phyloP scores from a whole-genome alignment of 306 rosid genomes.

The Cucurbita ficifolia region DNA sequence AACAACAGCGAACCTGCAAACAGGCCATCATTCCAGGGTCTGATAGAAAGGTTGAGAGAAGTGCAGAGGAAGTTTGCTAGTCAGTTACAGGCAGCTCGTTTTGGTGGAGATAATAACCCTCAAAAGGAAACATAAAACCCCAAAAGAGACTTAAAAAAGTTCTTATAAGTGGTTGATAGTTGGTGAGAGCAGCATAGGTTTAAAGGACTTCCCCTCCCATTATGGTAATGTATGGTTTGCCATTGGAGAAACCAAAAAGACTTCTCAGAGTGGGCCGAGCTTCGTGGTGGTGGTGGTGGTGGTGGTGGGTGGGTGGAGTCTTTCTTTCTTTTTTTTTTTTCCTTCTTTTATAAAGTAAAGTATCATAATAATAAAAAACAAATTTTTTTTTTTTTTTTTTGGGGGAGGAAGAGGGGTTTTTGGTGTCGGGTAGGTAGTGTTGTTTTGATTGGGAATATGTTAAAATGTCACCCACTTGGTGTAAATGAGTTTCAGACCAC shows the following conservation, averaged over 20 bases:
- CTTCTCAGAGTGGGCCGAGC: background rate
- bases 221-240: background rate
- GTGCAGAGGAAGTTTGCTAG: constrained; percentile 44
- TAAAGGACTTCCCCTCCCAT: too few species aligned
- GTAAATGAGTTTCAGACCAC: constrained; percentile 4
- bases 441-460: background rate
- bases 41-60: constrained; percentile 62
- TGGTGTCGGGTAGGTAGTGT: background rate
- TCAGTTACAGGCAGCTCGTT: constrained; percentile 72
- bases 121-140: constrained; percentile 47
- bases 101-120: constrained; percentile 34
- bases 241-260: background rate
- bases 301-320: background rate
- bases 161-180: too few species aligned
- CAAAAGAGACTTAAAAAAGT: too few species aligned
- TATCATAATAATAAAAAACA: background rate
- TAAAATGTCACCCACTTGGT: background rate
- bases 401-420: too few species aligned
- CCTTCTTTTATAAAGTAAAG: background rate
- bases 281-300: background rate
- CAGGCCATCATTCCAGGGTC: constrained; percentile 77
- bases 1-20: constrained; percentile 55
- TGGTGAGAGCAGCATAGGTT: too few species aligned
- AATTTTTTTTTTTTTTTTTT: background rate
- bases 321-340: background rate